phyloP scores from a whole-genome alignment of 257 asterid genomes.

The Lycium ferocissimum region DNA sequence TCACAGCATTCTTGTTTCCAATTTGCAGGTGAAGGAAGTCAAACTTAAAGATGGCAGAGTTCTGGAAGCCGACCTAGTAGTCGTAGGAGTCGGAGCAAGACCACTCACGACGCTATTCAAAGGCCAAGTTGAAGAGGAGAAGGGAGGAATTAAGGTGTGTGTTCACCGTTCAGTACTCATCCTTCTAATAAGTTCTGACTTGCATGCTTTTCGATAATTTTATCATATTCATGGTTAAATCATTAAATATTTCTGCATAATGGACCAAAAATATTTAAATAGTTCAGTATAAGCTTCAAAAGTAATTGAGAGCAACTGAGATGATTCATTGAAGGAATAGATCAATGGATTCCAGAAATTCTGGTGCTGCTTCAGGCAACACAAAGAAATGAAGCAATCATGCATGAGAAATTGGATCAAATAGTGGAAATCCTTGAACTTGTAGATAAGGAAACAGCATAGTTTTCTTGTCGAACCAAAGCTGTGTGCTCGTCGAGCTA shows the following conservation, averaged over 20 bases:
- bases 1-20: conserved; percentile 10
- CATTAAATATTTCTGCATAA: not conserved
- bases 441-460: not conserved
- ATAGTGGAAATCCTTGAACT: not conserved
- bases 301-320: not conserved
- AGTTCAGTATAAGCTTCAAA: conserved; percentile 5
- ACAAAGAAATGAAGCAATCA: not conserved
- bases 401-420: not conserved
- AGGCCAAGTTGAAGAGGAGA: conserved; percentile 93
- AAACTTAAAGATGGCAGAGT: conserved; percentile 93
- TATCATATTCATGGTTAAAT: not conserved
- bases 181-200: conserved; percentile 1
- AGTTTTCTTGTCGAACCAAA: not conserved
- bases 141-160: conserved; percentile 92
- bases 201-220: not conserved
- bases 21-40: conserved; percentile 77
- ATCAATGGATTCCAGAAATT: not conserved
- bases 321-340: not conserved
- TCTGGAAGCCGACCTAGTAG: conserved; percentile 89
- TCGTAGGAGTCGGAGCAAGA: conserved; percentile 94
- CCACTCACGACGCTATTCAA: conserved; percentile 73
- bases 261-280: not conserved
- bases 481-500: conserved; percentile 6
- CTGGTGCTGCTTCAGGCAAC: not conserved
- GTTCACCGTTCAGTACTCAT: conserved; percentile 10